Evolutionary conservation across 257 asterid species (phyloP).

Genomic region (Lithospermum erythrorhizon): DNA sequence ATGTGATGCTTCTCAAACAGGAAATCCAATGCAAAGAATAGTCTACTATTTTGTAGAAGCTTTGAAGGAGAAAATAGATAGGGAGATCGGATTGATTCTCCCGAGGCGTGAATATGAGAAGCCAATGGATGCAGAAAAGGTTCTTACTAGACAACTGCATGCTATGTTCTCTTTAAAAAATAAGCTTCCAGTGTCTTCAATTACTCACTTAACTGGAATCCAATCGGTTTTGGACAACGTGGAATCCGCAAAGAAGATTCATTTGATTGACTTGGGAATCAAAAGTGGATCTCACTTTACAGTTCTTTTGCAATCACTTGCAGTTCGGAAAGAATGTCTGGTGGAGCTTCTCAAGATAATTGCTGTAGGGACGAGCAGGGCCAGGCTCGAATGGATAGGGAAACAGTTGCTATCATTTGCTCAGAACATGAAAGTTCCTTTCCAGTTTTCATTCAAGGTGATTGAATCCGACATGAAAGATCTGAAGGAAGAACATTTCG

Average conservation of each 20-base stretch:
- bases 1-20: conserved; percentile 14
- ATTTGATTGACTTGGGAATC: conserved; percentile 33
- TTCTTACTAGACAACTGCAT: conserved; percentile 4
- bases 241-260: conserved; percentile 25
- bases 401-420: conserved; percentile 32
- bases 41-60: conserved; percentile 27
- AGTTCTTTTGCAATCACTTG: conserved; percentile 48
- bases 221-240: conserved; percentile 36
- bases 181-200: conserved; percentile 29
- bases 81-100: conserved; percentile 13
- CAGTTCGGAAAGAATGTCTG: conserved; percentile 16
- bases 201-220: conserved; percentile 29
- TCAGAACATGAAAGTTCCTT: conserved; percentile 19
- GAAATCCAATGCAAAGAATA: conserved; percentile 27
- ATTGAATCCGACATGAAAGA: conserved; percentile 26
- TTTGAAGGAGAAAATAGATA: conserved; percentile 18
- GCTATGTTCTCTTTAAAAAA: conserved; percentile 23
- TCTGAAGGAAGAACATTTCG: conserved; percentile 19
- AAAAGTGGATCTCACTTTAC: conserved; percentile 36
- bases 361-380: conserved; percentile 24
- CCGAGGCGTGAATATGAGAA: not conserved
- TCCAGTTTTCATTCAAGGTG: conserved; percentile 29
- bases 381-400: conserved; percentile 25
- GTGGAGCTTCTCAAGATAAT: conserved; percentile 39
- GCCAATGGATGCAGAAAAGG: conserved; percentile 3